These are phyloP conservation scores for Neocucurbitaria cava DNA, from an alignment of 2,329 filamentous ascomycete species.

Conservation along the genomic window DNA sequence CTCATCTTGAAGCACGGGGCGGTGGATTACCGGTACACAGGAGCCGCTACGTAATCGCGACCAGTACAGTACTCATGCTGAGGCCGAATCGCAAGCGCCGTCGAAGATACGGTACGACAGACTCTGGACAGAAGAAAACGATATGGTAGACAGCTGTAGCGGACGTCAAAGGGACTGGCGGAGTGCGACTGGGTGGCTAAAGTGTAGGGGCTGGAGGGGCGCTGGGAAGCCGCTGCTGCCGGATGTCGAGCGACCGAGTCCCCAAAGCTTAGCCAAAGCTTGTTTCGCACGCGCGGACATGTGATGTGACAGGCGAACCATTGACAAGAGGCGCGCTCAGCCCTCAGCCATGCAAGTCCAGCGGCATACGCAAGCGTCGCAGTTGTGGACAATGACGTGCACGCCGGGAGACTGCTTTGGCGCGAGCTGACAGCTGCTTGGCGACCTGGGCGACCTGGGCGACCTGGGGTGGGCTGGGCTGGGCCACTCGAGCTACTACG, in stretches of 20 bases:
- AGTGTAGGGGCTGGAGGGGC: constrained; percentile 29
- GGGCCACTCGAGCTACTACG: too few relatives aligned
- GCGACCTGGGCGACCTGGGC: neutral
- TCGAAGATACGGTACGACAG: neutral
- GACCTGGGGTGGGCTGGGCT: too few relatives aligned
- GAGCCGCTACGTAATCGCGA: constrained; percentile 11
- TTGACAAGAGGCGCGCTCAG: neutral
- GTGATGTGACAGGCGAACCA: constrained; percentile 1
- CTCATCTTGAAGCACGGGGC: constrained; percentile 44
- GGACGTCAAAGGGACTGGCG: constrained; percentile 4
- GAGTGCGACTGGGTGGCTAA: constrained; percentile 1
- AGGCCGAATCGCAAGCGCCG: neutral
- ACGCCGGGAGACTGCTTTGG: neutral
- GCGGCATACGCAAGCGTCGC: too few relatives aligned
- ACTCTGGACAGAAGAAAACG: neutral
- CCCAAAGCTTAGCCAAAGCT: constrained; percentile 37
- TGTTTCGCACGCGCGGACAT: constrained; percentile 16
- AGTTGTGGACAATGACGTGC: neutral
- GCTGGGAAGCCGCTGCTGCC: constrained; percentile 1
- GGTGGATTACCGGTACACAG: constrained; percentile 16
- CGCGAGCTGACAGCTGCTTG: constrained; percentile 1
- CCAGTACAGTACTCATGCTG: constrained; percentile 26
- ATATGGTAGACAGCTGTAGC: neutral
- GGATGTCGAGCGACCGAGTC: constrained; percentile 13
- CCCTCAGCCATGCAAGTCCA: too few relatives aligned